Percentiles rank a stretch among this genome's conserved stretches.
phyloP scores from a whole-genome alignment of 805 yeast species.

The Candida tibetensis region DNA sequence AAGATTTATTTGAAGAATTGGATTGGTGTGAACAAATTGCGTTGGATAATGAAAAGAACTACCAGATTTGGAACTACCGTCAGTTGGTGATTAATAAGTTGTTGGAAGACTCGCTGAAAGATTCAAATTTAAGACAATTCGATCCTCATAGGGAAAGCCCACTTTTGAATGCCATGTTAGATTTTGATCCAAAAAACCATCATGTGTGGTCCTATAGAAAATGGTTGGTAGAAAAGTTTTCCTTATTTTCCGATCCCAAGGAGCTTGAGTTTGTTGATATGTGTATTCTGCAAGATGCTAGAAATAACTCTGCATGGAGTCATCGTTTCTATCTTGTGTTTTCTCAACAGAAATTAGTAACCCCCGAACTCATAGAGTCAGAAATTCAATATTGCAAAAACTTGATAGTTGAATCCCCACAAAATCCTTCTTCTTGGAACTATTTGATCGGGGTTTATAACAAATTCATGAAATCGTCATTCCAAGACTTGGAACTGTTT shows the following conservation, averaged over 20 bases:
- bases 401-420: conserved; percentile 62
- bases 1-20: conserved; percentile 52
- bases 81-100: conserved; percentile 54
- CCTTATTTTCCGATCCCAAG: conserved; percentile 37
- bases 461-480: conserved; percentile 14
- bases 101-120: conserved; percentile 16
- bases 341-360: conserved; percentile 16
- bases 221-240: conserved; percentile 69
- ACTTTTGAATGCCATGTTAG: conserved; percentile 63
- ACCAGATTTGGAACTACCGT: conserved; percentile 96
- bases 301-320: conserved; percentile 93
- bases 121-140: conserved; percentile 19
- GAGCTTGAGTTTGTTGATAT: conserved; percentile 53
- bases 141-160: conserved; percentile 58
- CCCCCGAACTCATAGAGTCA: conserved; percentile 19
- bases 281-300: conserved; percentile 58
- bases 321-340: conserved; percentile 66
- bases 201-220: conserved; percentile 94
- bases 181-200: conserved; percentile 83
- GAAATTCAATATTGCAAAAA: conserved; percentile 56
- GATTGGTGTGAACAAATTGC: conserved; percentile 81
- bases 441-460: conserved; percentile 62
- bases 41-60: conserved; percentile 77
- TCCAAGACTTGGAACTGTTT: conserved; percentile 44
- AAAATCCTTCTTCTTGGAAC: conserved; percentile 84